Evolutionary conservation across 257 asterid species (phyloP), one percentile per base, ranked within the genome.

Genomic region (Ligustrum vulgare): DNA sequence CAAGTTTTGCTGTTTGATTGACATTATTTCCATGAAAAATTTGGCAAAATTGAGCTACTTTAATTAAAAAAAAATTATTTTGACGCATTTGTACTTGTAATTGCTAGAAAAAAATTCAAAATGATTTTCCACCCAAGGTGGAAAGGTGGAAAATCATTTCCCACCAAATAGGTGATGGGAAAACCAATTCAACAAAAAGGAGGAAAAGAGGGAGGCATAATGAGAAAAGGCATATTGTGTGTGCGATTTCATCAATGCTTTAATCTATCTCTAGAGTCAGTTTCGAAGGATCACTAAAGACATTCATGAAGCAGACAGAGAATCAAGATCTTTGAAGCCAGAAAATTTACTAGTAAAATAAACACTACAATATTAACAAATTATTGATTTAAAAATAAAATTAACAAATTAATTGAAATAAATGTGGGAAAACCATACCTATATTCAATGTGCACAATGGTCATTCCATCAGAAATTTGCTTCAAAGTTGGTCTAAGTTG

Each of bases 401-500:
- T 56, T 56, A 56, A 56, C 31, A 20, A 49, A n/a, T n/a, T n/a
- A 54, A 20, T 20, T 6, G 67, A 35, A 16, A 76, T 54, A 37
- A 81, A 31, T 20, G n/a, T 8, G 64, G 45, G 33, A 67, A 37
- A 22, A 47, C 18, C 63, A 28, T 82, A 93, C 98, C 97, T 91
- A 70, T 91, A 86, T 67, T 91, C 97, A 41, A 88, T 81, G 67
- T 89, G 97, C 66, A 82, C 86, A 6, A 72, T 9, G 33, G 86
- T 78, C 62, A 73, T 75, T 81, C 86, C 90, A 43, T 82, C 87
- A 12, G 96, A 80, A 67, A 81, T 79, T 74, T 82, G 89, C 85
- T 85, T 90, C 65, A 90, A 65, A 84, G 83, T 91, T 39, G 96
- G 94, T 54, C 82, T 86, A 63, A 93, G 89, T 75, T 89, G 93